Base-by-base conservation (phyloP, 2,329 filamentous ascomycete species). In the Gremmenia infestans region DNA sequence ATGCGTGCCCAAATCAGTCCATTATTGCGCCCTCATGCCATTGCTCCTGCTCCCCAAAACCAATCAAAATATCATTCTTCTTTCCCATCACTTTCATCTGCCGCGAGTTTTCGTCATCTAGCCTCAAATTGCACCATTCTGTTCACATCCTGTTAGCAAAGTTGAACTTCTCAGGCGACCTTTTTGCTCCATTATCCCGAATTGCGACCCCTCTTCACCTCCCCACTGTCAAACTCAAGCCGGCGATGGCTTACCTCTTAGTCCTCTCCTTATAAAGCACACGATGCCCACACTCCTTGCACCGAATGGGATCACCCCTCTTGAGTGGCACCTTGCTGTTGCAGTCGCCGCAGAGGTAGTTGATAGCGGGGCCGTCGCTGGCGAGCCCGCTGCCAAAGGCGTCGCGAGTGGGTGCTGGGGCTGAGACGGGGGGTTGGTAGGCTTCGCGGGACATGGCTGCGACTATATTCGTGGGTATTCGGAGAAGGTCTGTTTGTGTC, bases 121-220 rank as follows among this genome's bases (percentile, higher is more conserved):
- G 94, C 94, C 79, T 99, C 92, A 69, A 99, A 97, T 76, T 99
- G 94, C 51, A 97, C 92, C 92, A 97, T 97, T 70, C 93, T 96
- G 65, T 54, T 48, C 22, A 56, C 15, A 7, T 17, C 53, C 22
- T 22, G 54, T 71, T 54, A 70, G 65, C 58, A 57, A 17, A 23
- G 35, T 40, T 28, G 36, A 36, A 9, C 22, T 45, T 19, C 19
- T 32, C 28, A 32, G 28, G 28, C 28, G 42, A 11, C n/a, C 42
- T 45, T n/a, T 52, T 53, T 40, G 39, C 40, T 17, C 39, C 49
- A 52, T 14, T 50, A n/a, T 9, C 52, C 40, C 36, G 40, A 22
- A 32, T 12, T 4, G 9, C 28, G 8, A 32, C 28, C 28, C 9
- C 28, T 9, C 28, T 4, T 11, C 28, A 11, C 28, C 28, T 35